Conservation (phyloP, 139 green algal species). For the Micractinium conductrix region DNA sequence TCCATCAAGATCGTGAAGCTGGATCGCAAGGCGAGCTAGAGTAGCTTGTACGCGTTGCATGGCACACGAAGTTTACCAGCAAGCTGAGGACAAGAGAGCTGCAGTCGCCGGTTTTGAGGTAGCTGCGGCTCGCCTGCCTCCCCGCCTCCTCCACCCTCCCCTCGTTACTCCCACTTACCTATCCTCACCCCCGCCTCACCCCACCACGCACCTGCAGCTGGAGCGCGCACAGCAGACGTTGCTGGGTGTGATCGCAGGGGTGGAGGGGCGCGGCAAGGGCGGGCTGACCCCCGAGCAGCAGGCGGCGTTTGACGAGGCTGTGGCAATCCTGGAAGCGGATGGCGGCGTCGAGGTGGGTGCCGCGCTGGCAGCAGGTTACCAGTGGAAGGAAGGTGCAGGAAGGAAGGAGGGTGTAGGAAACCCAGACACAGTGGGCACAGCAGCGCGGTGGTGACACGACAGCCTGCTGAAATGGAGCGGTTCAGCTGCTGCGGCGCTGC, state of each 20-base stretch:
- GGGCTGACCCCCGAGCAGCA: constrained; percentile 60
- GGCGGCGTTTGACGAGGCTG: constrained; percentile 59
- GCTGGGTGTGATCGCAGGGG: constrained; percentile 46
- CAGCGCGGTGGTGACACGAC: no score
- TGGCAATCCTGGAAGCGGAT: constrained; percentile 69
- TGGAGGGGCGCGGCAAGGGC: constrained; percentile 67
- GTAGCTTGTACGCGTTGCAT: neutral
- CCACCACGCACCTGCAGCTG: neutral
- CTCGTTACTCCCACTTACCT: neutral
- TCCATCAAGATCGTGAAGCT: neutral
- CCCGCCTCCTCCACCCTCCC: no score
- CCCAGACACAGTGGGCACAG: no score
- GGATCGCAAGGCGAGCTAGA: neutral
- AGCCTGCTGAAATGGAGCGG: no score
- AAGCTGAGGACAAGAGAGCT: no score
- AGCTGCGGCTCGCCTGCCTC: no score
- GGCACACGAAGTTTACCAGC: neutral
- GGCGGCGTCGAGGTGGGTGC: constrained; percentile 57
- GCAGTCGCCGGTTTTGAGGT: no score
- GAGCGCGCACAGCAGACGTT: constrained; percentile 41
- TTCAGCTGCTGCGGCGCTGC: no score
- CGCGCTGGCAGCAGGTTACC: no score
- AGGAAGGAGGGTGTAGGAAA: neutral
- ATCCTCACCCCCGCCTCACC: neutral
- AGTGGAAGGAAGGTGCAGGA: neutral